Base-by-base conservation (phyloP, 108 stramenopile genomes). In the Skeletonema marinoi region DNA sequence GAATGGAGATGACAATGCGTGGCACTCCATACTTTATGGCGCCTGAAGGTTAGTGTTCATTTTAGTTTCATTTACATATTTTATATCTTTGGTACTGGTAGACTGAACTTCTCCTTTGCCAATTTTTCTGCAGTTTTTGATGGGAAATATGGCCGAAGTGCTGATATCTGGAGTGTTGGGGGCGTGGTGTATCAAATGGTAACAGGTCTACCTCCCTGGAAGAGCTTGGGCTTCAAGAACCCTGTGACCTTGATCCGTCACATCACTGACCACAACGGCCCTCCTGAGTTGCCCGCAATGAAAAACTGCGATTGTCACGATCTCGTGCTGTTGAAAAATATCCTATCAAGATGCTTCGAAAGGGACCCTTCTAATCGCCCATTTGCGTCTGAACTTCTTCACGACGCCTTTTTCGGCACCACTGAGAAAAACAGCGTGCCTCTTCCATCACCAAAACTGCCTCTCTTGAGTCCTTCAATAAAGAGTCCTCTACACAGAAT, bases 11-110 rank as follows among this genome's bases (percentile, higher is more conserved):
- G 32, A 93, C 93, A 11, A 87, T 92, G 75, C 80, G 90, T 64
- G 97, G 96, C 6, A 98, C 97, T 16, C 97, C 97, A 9, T 96
- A 94, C 59, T 80, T 74, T 32, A 95, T 97, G 97, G 94, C 96
- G 7, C 96, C 97, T 9, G 97, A 98, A 76, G n/a, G n/a, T n/a
- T n/a, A n/a, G n/a, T n/a, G n/a, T n/a, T n/a, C n/a, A n/a, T n/a
- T n/a, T n/a, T n/a, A n/a, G n/a, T n/a, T n/a, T n/a, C n/a, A n/a
- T n/a, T n/a, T n/a, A n/a, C n/a, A n/a, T n/a, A n/a, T n/a, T n/a
- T n/a, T n/a, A n/a, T n/a, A n/a, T n/a, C n/a, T n/a, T n/a, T n/a
- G n/a, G n/a, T n/a, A n/a, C n/a, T n/a, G n/a, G n/a, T n/a, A n/a
- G n/a, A n/a, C n/a, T n/a, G n/a, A n/a, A n/a, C n/a, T n/a, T n/a